phyloP scores from a whole-genome alignment of 768 basidiomycete species.

The Baorangia bicolor region DNA sequence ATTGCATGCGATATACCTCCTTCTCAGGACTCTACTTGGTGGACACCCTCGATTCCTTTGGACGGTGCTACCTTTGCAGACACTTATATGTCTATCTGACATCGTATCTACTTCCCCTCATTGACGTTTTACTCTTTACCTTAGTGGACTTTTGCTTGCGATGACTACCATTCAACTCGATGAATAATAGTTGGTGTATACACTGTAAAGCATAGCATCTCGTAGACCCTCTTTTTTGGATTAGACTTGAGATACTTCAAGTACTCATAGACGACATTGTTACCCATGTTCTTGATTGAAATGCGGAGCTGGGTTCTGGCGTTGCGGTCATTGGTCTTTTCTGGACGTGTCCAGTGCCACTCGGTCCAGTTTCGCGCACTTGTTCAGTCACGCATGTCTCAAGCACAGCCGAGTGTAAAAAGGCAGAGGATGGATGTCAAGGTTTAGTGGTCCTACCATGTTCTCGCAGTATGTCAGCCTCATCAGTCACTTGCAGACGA shows the following conservation, averaged over 20 bases:
- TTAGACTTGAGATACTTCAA: neutral
- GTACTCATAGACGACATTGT: neutral
- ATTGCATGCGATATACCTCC: conserved; percentile 15
- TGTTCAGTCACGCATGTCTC: conserved; percentile 17
- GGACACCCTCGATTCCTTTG: conserved; percentile 17
- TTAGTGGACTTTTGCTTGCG: conserved; percentile 21
- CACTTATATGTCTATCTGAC: conserved; percentile 19
- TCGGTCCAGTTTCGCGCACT: neutral
- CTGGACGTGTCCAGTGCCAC: neutral
- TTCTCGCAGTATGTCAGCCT: neutral
- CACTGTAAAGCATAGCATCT: conserved; percentile 22
- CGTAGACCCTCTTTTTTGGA: conserved; percentile 12
- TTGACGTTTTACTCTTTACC: conserved; percentile 26
- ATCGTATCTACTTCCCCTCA: conserved; percentile 23
- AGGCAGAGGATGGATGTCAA: conserved; percentile 46
- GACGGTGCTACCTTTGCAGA: conserved; percentile 22
- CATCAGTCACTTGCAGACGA: conserved; percentile 46
- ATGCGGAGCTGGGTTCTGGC: neutral
- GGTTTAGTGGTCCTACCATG: conserved; percentile 21
- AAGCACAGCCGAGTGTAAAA: conserved; percentile 34
- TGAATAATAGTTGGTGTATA: conserved; percentile 23
- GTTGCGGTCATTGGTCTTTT: neutral
- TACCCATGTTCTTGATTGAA: neutral
- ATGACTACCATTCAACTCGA: conserved; percentile 12
- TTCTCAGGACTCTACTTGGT: conserved; percentile 3